Evolutionary conservation across 768 basidiomycete genomes (phyloP).

Genomic region (Rhizopogon roseolus): DNA sequence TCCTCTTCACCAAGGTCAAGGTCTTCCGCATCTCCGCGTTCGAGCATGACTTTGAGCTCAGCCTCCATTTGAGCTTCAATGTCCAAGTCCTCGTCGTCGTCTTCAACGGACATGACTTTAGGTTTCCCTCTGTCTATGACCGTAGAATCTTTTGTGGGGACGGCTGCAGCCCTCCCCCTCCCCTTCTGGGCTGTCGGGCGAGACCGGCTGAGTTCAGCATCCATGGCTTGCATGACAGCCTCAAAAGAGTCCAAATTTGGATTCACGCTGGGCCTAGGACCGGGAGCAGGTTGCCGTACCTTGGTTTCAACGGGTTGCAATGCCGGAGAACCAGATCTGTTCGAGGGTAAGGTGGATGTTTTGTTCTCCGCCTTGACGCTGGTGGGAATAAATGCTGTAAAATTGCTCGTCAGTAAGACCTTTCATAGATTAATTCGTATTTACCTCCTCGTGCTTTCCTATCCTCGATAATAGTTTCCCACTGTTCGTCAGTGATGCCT

Average conservation of each 20-base stretch:
- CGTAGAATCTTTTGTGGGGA: conserved; percentile 12
- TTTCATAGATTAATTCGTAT: conserved; percentile 19
- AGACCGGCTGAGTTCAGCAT: conserved; percentile 64
- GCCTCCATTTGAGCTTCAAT: conserved; percentile 88
- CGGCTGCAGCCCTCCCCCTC: conserved; percentile 12
- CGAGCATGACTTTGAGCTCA: conserved; percentile 67
- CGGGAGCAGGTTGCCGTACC: conserved; percentile 21
- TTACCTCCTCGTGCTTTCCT: conserved; percentile 77
- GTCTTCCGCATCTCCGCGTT: conserved; percentile 37
- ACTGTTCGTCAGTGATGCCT: conserved; percentile 86
- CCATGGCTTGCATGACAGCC: conserved; percentile 94
- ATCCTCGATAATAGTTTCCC: conserved; percentile 81
- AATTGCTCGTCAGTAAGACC: neutral
- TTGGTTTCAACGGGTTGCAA: conserved; percentile 4
- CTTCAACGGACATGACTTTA: conserved; percentile 24
- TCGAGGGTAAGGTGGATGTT: neutral
- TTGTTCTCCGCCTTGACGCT: conserved; percentile 9
- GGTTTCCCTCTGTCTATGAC: conserved; percentile 45
- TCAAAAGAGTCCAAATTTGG: conserved; percentile 89
- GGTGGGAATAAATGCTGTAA: conserved; percentile 56
- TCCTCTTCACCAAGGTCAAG: conserved; percentile 51
- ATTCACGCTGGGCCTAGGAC: conserved; percentile 44
- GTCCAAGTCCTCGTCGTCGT: conserved; percentile 48
- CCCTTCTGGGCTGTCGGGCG: conserved; percentile 23
- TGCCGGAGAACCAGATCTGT: neutral